Percentiles rank a stretch among this genome's conserved stretches.
Evolutionary conservation across 495 filamentous ascomycete species (phyloP).

Genomic region (Podospora conica): DNA sequence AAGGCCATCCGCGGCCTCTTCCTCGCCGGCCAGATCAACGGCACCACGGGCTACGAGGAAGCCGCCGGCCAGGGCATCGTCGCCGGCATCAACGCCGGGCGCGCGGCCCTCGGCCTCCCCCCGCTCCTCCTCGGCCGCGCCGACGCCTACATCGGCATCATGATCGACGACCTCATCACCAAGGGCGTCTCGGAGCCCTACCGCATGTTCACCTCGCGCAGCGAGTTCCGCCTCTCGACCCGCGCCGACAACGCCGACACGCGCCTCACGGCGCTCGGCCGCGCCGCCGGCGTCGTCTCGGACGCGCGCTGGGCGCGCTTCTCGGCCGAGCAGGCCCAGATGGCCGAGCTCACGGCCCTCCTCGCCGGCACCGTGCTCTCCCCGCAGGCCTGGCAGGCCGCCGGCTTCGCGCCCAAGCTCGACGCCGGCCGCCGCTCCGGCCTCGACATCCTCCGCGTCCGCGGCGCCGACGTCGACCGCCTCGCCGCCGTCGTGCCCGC

Average conservation of each 20-base stretch:
- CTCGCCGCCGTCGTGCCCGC: constrained; percentile 51
- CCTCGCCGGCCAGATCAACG: constrained; percentile 96
- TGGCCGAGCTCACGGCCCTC: constrained; percentile 55
- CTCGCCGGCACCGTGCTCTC: constrained; percentile 51
- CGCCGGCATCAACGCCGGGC: constrained; percentile 88
- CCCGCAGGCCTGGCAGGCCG: constrained; percentile 56
- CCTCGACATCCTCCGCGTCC: constrained; percentile 66
- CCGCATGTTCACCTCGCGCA: constrained; percentile 95
- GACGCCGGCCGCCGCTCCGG: constrained; percentile 59
- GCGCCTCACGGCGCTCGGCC: constrained; percentile 74
- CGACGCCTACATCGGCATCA: constrained; percentile 94
- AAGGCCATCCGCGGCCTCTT: constrained; percentile 86
- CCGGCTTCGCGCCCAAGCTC: constrained; percentile 59
- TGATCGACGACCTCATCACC: constrained; percentile 98
- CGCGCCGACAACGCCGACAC: constrained; percentile 91
- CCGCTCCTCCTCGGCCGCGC: constrained; percentile 67
- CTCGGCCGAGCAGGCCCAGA: constrained; percentile 52
- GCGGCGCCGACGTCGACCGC: constrained; percentile 47
- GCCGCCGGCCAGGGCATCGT: constrained; percentile 90
- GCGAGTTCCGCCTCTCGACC: constrained; percentile 87
- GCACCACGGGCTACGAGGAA: constrained; percentile 97
- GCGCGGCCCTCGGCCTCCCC: constrained; percentile 58
- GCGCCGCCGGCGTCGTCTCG: constrained; percentile 67
- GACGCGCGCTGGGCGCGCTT: constrained; percentile 73
- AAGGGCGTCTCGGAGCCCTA: constrained; percentile 97